Percentiles rank a stretch among this genome's conserved stretches.
Conservation (phyloP, 2,329 filamentous ascomycete species). For the Diplodia mutila region DNA sequence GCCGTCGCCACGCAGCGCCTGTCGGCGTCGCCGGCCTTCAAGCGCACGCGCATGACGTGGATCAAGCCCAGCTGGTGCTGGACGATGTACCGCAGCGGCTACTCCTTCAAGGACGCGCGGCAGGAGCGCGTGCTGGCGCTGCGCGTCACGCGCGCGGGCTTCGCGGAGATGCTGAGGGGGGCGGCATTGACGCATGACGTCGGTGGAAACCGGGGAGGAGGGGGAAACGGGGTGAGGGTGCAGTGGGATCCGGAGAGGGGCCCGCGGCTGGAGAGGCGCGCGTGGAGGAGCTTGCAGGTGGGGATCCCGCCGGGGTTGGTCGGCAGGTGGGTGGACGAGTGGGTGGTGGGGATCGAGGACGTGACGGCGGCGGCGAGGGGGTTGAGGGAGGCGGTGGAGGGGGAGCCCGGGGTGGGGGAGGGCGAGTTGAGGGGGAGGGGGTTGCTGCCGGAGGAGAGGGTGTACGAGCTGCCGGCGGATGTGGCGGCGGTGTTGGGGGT, state of each 20-base stretch:
- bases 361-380: constrained; percentile 58
- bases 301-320: constrained; percentile 57
- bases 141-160: constrained; percentile 56
- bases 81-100: constrained; percentile 67
- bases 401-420: constrained; percentile 40
- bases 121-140: constrained; percentile 63
- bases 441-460: constrained; percentile 52
- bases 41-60: constrained; percentile 64
- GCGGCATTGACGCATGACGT: background rate
- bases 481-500: background rate
- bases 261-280: constrained; percentile 50
- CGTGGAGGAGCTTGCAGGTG: constrained; percentile 63
- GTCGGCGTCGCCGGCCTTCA: constrained; percentile 58
- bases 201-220: constrained; percentile 27
- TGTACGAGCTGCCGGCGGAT: constrained; percentile 37
- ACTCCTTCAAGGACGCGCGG: constrained; percentile 59
- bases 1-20: constrained; percentile 59
- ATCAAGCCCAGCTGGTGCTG: constrained; percentile 66
- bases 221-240: constrained; percentile 50
- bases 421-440: constrained; percentile 45
- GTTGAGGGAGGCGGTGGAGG: constrained; percentile 53
- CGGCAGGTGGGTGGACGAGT: constrained; percentile 53
- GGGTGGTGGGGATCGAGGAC: constrained; percentile 61
- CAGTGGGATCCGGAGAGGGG: constrained; percentile 68
- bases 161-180: constrained; percentile 52